A percentile compares a stretch with the other conserved stretches of the same genome.
Evolutionary conservation across 495 filamentous ascomycete genomes (phyloP).

Genomic region (Lophiostoma macrostomum): DNA sequence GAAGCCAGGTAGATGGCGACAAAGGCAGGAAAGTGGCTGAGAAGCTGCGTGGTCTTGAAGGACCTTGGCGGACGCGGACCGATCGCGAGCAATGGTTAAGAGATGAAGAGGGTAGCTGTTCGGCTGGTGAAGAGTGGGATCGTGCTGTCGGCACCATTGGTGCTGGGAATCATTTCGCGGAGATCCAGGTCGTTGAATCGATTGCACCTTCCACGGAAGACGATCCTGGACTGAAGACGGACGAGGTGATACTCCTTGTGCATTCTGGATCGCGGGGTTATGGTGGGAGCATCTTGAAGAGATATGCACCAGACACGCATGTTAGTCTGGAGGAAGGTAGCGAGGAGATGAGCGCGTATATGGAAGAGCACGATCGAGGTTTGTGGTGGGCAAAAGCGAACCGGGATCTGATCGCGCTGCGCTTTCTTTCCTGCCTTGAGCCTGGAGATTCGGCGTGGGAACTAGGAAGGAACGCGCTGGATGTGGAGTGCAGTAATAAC

Average conservation of each 20-base stretch:
- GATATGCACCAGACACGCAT: conserved; percentile 26
- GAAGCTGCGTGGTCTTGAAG: conserved; percentile 40
- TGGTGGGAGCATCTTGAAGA: conserved; percentile 41
- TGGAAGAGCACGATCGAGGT: conserved; percentile 38
- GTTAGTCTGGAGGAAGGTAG: conserved; percentile 30
- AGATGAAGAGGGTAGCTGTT: conserved; percentile 9
- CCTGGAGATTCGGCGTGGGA: conserved; percentile 34
- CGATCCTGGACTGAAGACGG: conserved; percentile 5
- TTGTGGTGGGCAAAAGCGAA: conserved; percentile 42
- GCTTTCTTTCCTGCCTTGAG: conserved; percentile 42
- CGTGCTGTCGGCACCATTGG: conserved; percentile 42
- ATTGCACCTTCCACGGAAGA: conserved; percentile 2
- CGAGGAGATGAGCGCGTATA: conserved; percentile 32
- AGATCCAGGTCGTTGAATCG: conserved; percentile 32
- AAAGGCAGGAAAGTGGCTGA: conserved; percentile 40
- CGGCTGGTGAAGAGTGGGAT: conserved; percentile 38
- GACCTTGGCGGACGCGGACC: conserved; percentile 34
- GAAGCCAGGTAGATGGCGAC: conserved; percentile 36
- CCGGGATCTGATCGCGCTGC: conserved; percentile 42
- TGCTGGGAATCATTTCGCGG: conserved; percentile 42
- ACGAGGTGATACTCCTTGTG: conserved; percentile 44
- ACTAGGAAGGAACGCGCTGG: conserved; percentile 11
- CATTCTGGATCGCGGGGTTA: conserved; percentile 46
- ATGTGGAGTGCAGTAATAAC: neutral
- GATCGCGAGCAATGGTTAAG: conserved; percentile 39